Evolutionary conservation across 192 early-diverging fungal species (phyloP), one percentile per base, ranked within the genome.

Genomic region (Mortierella hygrophila): DNA sequence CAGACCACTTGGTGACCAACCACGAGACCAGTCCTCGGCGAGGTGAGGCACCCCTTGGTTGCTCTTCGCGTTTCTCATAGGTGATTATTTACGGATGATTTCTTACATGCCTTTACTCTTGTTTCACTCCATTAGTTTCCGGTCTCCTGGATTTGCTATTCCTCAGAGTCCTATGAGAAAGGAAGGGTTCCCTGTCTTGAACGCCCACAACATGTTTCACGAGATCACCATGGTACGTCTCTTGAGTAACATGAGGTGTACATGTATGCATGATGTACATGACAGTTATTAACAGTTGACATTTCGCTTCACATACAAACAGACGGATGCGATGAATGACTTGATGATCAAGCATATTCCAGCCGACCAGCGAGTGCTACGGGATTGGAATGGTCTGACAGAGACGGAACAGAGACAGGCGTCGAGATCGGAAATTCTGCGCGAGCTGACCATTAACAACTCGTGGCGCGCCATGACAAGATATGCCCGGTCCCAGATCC

Each of bases 381-480:
- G 90, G 21, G 88, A 91, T 52, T 86, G 76, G 79, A 75, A 78
- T n/a, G 80, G 74, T 0, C 46, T 85, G 21, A 74, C 86, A 26
- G 85, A 88, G 38, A 68, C 75, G 0, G 90, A 91, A 32, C 86
- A 86, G 49, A 37, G 75, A 49, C 79, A 80, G n/a, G 42, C 79
- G 16, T 80, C 89, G 23, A 78, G 88, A 2, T 42, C 82, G 0
- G 89, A 90, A 68, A 88, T 80, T 23, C 65, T 90, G 75, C 79
- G 77, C 37, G 84, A 83, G 9, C 68, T 90, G 10, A 88, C 88
- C 49, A 78, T 89, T 72, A 89, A 90, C 37, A 92, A 92, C 29
- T 87, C 88, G 11, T 92, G 91, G 91, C 74, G 91, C 8, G 77
- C 90, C 0, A 79, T 90, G 68, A 82, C 91, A 9, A 87, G 90